Conservation (phyloP, 2,329 filamentous ascomycete species). For the Phaeosphaeria sp. region DNA sequence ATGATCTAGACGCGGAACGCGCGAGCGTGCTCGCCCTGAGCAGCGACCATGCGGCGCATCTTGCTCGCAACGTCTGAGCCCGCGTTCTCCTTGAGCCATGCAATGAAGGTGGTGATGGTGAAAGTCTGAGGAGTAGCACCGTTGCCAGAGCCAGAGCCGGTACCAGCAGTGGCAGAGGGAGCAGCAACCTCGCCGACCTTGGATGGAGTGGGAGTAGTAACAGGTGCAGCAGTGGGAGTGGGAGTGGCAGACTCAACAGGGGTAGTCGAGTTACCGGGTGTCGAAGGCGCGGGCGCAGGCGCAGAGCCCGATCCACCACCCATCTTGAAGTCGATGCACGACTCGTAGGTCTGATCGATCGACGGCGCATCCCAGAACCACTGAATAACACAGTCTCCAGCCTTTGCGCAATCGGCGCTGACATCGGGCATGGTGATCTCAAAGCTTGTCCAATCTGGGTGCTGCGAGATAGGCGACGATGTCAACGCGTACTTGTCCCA, state of each 20-base stretch:
- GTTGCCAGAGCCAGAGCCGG: slow-evolving; percentile 17
- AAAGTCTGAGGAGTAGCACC: slow-evolving; percentile 35
- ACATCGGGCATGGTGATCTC: slow-evolving; percentile 63
- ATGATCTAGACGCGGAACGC: slow-evolving; percentile 30
- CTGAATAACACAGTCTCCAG: slow-evolving; percentile 64
- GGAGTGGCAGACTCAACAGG: slow-evolving; percentile 12
- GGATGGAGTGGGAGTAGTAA: slow-evolving; percentile 12
- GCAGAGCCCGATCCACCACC: slow-evolving; percentile 38
- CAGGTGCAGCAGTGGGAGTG: slow-evolving; percentile 12
- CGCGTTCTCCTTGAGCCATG: slow-evolving; percentile 39
- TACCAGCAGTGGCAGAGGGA: slow-evolving; percentile 15
- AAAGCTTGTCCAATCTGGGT: slow-evolving; percentile 57
- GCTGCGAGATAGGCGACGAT: slow-evolving; percentile 48
- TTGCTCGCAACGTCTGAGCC: slow-evolving; percentile 28
- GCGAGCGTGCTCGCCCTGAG: slow-evolving; percentile 34
- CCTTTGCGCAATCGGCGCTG: slow-evolving; percentile 53
- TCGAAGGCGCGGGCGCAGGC: slow-evolving; percentile 13
- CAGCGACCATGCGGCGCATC: slow-evolving; percentile 31
- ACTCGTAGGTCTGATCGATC: slow-evolving; percentile 68
- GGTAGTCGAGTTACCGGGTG: slow-evolving; percentile 13
- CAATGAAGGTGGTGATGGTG: slow-evolving; percentile 43
- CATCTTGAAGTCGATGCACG: slow-evolving; percentile 66
- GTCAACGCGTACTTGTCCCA: slow-evolving; percentile 64
- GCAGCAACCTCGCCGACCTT: slow-evolving; percentile 13
- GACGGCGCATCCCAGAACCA: slow-evolving; percentile 67